These are phyloP conservation scores for Anthracocystis panici-leucophaei DNA, from an alignment of 1,284 basidiomycete species.

Conservation along the genomic window DNA sequence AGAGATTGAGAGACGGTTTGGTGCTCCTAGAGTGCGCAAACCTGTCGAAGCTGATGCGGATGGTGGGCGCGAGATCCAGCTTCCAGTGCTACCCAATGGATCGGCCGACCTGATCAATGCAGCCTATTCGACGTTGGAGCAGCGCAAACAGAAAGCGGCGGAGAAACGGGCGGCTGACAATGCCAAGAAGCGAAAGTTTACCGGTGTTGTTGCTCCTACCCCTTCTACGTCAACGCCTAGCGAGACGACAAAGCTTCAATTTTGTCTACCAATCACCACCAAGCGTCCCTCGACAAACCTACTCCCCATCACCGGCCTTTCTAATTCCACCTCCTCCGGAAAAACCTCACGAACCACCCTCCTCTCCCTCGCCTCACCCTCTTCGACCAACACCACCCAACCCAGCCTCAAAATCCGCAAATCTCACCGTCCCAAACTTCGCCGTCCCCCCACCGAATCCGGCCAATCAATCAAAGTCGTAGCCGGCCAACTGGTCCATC, in stretches of 20 bases:
- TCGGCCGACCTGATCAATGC: constrained; percentile 39
- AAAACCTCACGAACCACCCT: constrained; percentile 24
- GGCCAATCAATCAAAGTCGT: constrained; percentile 21
- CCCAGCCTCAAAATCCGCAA: constrained; percentile 30
- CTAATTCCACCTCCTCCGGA: neutral
- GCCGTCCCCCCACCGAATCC: constrained; percentile 15
- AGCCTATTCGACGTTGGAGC: constrained; percentile 38
- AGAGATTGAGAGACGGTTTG: constrained; percentile 32
- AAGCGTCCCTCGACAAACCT: neutral
- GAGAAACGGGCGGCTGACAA: constrained; percentile 1
- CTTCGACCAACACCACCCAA: constrained; percentile 1
- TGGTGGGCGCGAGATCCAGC: neutral
- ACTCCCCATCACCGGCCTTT: constrained; percentile 17
- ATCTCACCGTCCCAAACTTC: constrained; percentile 37
- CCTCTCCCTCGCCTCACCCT: constrained; percentile 20
- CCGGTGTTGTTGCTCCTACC: constrained; percentile 17
- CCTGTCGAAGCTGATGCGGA: neutral
- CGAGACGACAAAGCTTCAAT: constrained; percentile 17
- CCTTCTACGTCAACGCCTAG: neutral
- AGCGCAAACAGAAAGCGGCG: constrained; percentile 32
- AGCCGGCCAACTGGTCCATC: constrained; percentile 31
- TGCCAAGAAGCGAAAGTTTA: constrained; percentile 34
- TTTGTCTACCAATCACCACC: constrained; percentile 9
- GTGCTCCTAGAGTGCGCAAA: neutral
- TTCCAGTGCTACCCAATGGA: constrained; percentile 35